These are phyloP conservation scores for Wickerhamomyces pijperi DNA, from an alignment of 805 yeast species.

Conservation along the genomic window DNA sequence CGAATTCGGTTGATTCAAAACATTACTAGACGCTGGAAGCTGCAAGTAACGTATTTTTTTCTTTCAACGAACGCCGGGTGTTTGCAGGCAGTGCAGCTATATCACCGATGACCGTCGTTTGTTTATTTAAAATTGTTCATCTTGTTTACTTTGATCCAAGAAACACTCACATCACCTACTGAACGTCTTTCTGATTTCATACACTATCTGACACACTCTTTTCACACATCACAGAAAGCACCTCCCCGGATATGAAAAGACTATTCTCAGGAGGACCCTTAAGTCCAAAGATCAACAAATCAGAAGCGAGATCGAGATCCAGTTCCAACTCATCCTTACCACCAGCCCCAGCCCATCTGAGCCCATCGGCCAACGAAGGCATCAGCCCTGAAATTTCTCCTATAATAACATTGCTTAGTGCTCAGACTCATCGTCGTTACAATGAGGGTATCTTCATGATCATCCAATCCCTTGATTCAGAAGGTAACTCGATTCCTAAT, in stretches of 20 bases:
- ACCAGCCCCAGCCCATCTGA: neutral
- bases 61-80: too few species aligned
- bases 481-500: slow-evolving; percentile 71
- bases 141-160: too few species aligned
- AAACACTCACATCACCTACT: too few species aligned
- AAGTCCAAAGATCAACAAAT: slow-evolving; percentile 7
- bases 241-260: slow-evolving; percentile 17
- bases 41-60: too few species aligned
- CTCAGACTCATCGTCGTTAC: slow-evolving; percentile 67
- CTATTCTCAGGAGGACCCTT: slow-evolving; percentile 13
- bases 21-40: too few species aligned
- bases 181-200: too few species aligned
- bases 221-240: too few species aligned
- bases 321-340: slow-evolving; percentile 6
- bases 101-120: too few species aligned
- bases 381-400: slow-evolving; percentile 39
- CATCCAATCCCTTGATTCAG: slow-evolving; percentile 63
- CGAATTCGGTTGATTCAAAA: too few species aligned
- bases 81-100: too few species aligned
- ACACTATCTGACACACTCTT: too few species aligned
- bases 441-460: slow-evolving; percentile 69
- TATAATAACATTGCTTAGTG: slow-evolving; percentile 60
- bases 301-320: slow-evolving; percentile 10
- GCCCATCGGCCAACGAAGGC: slow-evolving; percentile 6
- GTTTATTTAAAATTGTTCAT: too few species aligned